Evolutionary conservation across 202 grass and related monocot genomes (phyloP).

Genomic region (Schoenoplectus tabernaemontani): DNA sequence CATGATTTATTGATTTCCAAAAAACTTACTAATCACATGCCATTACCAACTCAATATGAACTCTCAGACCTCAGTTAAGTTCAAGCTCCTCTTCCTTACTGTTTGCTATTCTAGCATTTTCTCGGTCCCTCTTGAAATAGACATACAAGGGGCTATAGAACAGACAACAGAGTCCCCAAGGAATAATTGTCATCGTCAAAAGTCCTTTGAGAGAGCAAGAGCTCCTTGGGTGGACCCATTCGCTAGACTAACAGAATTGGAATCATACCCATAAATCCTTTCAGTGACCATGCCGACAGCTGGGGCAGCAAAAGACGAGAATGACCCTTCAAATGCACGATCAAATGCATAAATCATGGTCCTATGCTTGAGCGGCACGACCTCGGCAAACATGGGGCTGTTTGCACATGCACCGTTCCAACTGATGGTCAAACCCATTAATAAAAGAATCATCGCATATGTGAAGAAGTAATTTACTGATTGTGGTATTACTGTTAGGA

Average conservation of each 20-base stretch:
- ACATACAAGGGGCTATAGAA: constrained; percentile 87
- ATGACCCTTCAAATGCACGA: constrained; percentile 74
- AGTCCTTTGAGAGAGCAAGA: constrained; percentile 52
- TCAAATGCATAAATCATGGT: constrained; percentile 97
- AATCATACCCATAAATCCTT: constrained; percentile 69
- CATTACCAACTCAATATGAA: neutral
- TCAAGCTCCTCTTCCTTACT: constrained; percentile 53
- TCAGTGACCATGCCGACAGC: constrained; percentile 65
- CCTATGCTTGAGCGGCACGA: constrained; percentile 78
- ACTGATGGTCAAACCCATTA: constrained; percentile 87
- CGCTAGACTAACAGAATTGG: constrained; percentile 47
- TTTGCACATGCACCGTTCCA: constrained; percentile 75
- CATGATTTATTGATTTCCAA: neutral
- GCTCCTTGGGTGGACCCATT: constrained; percentile 66
- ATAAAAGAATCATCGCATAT: constrained; percentile 53
- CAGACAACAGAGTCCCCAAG: constrained; percentile 64
- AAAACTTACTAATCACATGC: neutral
- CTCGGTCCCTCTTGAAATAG: constrained; percentile 61
- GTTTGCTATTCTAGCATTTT: constrained; percentile 34
- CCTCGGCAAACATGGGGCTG: constrained; percentile 87
- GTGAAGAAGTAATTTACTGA: constrained; percentile 48
- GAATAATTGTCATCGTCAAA: constrained; percentile 68
- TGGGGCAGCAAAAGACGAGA: constrained; percentile 63
- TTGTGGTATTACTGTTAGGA: constrained; percentile 60
- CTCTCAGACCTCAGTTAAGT: constrained; percentile 13